Evolutionary conservation across 306 rosid species (phyloP).

Genomic region (Corylus americana): DNA sequence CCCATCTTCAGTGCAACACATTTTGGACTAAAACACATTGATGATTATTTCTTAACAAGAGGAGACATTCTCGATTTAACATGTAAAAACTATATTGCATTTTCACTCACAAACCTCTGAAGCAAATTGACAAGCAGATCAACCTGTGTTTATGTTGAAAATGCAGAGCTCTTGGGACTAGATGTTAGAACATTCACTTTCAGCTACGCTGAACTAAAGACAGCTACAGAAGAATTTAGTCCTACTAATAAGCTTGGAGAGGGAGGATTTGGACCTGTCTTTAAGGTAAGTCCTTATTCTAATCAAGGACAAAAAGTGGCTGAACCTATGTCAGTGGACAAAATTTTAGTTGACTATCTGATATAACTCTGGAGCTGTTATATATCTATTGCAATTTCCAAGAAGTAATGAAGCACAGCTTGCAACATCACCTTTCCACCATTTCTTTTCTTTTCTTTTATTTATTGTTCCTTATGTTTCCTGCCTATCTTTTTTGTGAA

Average conservation of each 20-base stretch:
- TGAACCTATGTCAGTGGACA: not conserved
- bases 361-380: too few relatives aligned
- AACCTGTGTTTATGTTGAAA: conserved; percentile 24
- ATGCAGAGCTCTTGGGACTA: conserved; percentile 65
- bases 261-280: conserved; percentile 93
- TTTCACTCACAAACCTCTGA: not conserved
- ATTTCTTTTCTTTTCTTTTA: too few relatives aligned
- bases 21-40: not conserved
- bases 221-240: conserved; percentile 67
- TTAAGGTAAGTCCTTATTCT: conserved; percentile 46
- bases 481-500: too few relatives aligned
- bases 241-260: conserved; percentile 67
- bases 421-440: too few relatives aligned
- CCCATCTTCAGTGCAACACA: not conserved
- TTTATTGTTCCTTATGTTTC: too few relatives aligned
- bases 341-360: not conserved
- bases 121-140: not conserved
- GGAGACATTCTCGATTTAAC: not conserved
- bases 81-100: not conserved
- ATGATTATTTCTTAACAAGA: not conserved
- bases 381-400: too few relatives aligned
- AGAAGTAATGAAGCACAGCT: too few relatives aligned
- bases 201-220: conserved; percentile 56
- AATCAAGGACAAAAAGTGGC: not conserved
- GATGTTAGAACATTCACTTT: conserved; percentile 68